Base-by-base conservation (phyloP, 805 yeast genomes). In the Metschnikowia lachancei region DNA sequence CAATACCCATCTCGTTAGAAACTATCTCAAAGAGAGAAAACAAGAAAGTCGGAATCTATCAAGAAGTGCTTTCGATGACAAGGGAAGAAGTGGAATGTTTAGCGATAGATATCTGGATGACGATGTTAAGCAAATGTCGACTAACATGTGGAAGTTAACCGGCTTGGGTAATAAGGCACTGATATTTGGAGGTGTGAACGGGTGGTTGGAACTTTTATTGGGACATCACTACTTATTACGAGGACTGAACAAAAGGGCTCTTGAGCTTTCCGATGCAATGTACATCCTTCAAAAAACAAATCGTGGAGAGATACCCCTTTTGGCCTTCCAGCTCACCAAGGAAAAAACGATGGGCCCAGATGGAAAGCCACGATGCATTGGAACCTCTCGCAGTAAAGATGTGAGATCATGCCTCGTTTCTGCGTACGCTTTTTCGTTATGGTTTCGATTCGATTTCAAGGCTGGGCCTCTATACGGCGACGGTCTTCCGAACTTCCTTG, bases 401-500 rank as follows among this genome's bases (percentile, higher is more conserved):
- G 47, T 39, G 14, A 36, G 28, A 13, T n/a, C 39, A 2, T 44
- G 47, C 16, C 18, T 44, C 11, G 47, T 44, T 38, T 17, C 43
- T 9, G 47, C 47, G n/a, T 32, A 14, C 11, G 39, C 47, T 12
- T 30, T 44, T 29, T 39, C 47, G 7, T 14, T 44, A 2, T 44
- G 47, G 47, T 44, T 36, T n/a, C 29, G 47, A 12, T 44, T 44
- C 34, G 43, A 44, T 22, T 44, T 39, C n/a, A 20, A 10, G 24
- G 28, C 14, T 12, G 49, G 17, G 10, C 49, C 45, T n/a, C 42
- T 32, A 16, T 13, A 16, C 6, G 47, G 42, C 17, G 20, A 16
- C 5, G 30, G 31, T 8, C 19, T 13, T 10, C 42, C 39, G 10
- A 2, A 43, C 4, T 38, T 43, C 14, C 13, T 38, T 2, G 17